Evolutionary conservation across 2,329 filamentous ascomycete species (phyloP), one percentile per base, ranked within the genome.

Genomic region (Fusarium continuum): DNA sequence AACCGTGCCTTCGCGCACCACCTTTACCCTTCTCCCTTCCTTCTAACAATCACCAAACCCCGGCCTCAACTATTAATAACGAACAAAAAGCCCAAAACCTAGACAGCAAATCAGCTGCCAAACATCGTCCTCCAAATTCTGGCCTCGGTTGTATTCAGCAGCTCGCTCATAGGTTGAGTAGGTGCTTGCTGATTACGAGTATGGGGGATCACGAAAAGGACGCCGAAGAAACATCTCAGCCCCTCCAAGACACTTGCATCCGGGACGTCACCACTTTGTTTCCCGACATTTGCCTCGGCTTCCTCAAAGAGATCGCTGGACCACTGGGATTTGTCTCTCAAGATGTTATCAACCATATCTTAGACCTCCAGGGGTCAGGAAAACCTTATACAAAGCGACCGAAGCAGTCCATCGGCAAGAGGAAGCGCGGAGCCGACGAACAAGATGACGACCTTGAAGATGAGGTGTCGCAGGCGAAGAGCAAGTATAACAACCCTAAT

Each of bases 201-300:
- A 70, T 62, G 60, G 55, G 57, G 22, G 20, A 35, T 16, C 23
- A 23, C 7, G 26, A 53, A 23, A 50, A 48, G 9, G 36, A 36
- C 8, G 29, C 29, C 4, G 26, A 47, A 32, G 32, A 35, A n/a
- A 25, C 14, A 13, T n/a, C 28, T 13, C 43, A 45, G 28, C 17
- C 6, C 4, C n/a, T 25, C 8, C 47, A 57, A 40, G 51, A 66
- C 6, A 34, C 25, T 13, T 71, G 65, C 19, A 26, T 67, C 6
- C 38, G 55, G 22, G 32, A 38, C n/a, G 61, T 73, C 20, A 36
- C 41, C 8, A 39, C 52, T 5, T 41, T 82, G 8, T 82, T 84
- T 54, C 79, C 81, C 0, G 77, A 83, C 34, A 80, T 84, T 3
- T 82, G 79, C 54, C 73, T 68, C 1, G 56, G 75, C 0, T 79